Conservation (phyloP, 176 grass and related monocot genomes). For the Olyra latifolia region DNA sequence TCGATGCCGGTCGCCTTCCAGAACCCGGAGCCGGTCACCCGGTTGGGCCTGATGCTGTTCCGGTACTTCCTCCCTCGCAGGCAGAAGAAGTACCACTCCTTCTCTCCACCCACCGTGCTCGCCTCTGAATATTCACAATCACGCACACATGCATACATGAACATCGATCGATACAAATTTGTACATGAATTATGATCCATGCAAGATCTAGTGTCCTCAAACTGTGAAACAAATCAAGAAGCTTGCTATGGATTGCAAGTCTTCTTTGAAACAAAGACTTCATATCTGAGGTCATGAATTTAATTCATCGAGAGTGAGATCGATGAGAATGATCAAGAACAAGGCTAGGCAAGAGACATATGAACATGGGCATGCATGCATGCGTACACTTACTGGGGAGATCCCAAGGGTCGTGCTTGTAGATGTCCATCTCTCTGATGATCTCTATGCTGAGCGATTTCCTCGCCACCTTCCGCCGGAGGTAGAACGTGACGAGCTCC, state of each 20-base stretch:
- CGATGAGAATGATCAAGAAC: not conserved
- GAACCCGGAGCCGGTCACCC: slow-evolving; percentile 90
- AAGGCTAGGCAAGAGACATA: not conserved
- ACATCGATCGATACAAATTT: not conserved
- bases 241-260: too few relatives aligned
- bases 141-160: not conserved
- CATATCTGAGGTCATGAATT: not conserved
- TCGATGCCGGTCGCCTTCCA: slow-evolving; percentile 99
- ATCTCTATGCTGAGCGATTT: slow-evolving; percentile 74
- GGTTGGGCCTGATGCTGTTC: slow-evolving; percentile 96
- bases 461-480: slow-evolving; percentile 70
- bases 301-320: not conserved
- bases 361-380: not conserved
- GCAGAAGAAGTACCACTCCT: slow-evolving; percentile 98
- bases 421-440: slow-evolving; percentile 88
- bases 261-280: too few relatives aligned
- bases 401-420: slow-evolving; percentile 92
- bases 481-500: slow-evolving; percentile 89
- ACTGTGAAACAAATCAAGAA: too few relatives aligned
- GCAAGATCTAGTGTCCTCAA: not conserved
- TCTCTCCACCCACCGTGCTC: slow-evolving; percentile 65
- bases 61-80: slow-evolving; percentile 91
- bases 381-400: slow-evolving; percentile 65
- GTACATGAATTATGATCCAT: not conserved
- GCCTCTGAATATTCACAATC: slow-evolving; percentile 33